These are phyloP conservation scores for Ogataea wickerhamii DNA, from an alignment of 805 yeast genomes.

Conservation along the genomic window DNA sequence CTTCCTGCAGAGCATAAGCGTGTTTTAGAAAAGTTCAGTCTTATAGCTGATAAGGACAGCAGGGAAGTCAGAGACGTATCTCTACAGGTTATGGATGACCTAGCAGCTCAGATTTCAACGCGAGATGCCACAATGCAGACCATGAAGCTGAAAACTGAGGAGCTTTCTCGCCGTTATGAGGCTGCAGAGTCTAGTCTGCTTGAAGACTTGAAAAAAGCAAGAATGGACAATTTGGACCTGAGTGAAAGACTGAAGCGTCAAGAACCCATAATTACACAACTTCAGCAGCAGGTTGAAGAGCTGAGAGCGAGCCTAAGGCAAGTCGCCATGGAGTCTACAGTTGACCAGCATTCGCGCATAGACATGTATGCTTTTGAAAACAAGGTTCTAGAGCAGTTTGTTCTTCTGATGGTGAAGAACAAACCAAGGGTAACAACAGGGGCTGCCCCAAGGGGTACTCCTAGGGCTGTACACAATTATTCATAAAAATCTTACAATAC, in stretches of 20 bases:
- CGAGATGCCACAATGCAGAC: constrained; percentile 10
- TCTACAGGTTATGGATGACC: constrained; percentile 10
- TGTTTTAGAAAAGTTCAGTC: constrained; percentile 20
- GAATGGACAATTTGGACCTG: constrained; percentile 5
- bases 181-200: constrained; percentile 7
- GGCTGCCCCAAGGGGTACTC: too few species aligned
- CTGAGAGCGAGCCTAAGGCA: constrained; percentile 11
- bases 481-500: too few species aligned
- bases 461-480: too few species aligned
- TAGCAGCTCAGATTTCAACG: constrained; percentile 8
- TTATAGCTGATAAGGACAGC: constrained; percentile 18
- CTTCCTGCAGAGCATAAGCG: constrained; percentile 18
- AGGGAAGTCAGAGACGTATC: constrained; percentile 13
- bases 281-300: constrained; percentile 9
- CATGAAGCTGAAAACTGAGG: constrained; percentile 8
- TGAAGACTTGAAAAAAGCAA: constrained; percentile 7
- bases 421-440: constrained; percentile 4
- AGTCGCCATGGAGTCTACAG: constrained; percentile 18
- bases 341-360: constrained; percentile 19
- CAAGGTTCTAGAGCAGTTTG: constrained; percentile 12
- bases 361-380: constrained; percentile 17
- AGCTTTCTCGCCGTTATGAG: constrained; percentile 4
- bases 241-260: constrained; percentile 9
- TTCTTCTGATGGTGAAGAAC: constrained; percentile 14
- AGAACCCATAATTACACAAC: constrained; percentile 8